phyloP scores from a whole-genome alignment of 306 rosid genomes.

The Sophora flavescens region DNA sequence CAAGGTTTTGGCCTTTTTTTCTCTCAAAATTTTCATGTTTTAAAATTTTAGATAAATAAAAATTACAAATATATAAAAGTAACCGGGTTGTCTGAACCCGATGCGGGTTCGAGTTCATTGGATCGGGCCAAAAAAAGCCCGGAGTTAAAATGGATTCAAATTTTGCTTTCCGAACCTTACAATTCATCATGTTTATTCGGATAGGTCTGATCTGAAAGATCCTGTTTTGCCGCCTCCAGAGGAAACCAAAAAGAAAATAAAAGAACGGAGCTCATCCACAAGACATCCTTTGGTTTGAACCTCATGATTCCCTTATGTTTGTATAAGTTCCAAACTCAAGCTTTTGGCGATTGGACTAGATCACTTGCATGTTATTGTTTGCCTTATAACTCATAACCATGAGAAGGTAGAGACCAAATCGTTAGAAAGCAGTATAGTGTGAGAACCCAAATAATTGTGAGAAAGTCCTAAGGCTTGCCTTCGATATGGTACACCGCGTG shows the following conservation, averaged over 20 bases:
- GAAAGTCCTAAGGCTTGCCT: background rate
- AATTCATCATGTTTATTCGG: too few relatives aligned
- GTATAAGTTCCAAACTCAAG: conserved; percentile 40
- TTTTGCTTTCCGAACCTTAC: too few relatives aligned
- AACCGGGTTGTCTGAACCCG: too few relatives aligned
- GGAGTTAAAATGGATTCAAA: too few relatives aligned
- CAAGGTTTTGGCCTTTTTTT: too few relatives aligned
- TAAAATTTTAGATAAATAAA: too few relatives aligned
- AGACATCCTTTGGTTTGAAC: background rate
- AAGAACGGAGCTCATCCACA: background rate
- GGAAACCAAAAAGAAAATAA: background rate
- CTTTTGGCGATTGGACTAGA: conserved; percentile 37
- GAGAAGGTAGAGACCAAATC: background rate
- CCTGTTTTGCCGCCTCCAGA: background rate
- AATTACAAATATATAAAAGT: too few relatives aligned
- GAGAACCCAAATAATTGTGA: conserved; percentile 5
- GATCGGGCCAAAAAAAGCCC: too few relatives aligned
- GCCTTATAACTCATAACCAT: conserved; percentile 29
- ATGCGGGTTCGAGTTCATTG: too few relatives aligned
- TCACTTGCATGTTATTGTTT: conserved; percentile 20
- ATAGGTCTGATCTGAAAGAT: too few relatives aligned
- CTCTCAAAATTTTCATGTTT: too few relatives aligned
- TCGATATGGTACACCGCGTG: conserved; percentile 14
- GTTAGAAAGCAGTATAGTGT: background rate
- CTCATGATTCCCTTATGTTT: conserved; percentile 28